Percentiles rank a stretch among this genome's conserved stretches.
Conservation (phyloP, 176 grass and related monocot species). For the Tillandsia leiboldiana region DNA sequence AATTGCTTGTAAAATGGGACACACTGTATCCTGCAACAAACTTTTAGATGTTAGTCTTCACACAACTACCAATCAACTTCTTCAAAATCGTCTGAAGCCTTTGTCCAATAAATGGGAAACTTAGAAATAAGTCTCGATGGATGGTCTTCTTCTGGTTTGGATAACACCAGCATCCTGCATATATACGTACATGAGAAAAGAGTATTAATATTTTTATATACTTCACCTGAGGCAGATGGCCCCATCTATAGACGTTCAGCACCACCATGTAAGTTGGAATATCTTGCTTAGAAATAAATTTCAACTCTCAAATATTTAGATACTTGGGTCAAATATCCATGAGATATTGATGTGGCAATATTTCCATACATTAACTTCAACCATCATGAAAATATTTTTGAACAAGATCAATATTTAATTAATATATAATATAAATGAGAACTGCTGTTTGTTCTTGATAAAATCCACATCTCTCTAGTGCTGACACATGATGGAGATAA, state of each 20-base stretch:
- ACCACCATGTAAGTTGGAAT: conserved; percentile 4
- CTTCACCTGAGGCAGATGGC: conserved; percentile 32
- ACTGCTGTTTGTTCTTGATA: too few species aligned
- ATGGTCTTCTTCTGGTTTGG: conserved; percentile 54
- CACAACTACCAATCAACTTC: conserved; percentile 50
- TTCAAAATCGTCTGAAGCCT: conserved; percentile 58
- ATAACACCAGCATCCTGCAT: conserved; percentile 36
- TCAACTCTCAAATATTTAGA: conserved; percentile 1
- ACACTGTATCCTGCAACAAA: conserved; percentile 93
- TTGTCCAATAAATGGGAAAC: conserved; percentile 44
- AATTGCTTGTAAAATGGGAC: conserved; percentile 70
- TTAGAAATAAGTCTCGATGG: conserved; percentile 46
- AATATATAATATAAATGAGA: too few species aligned
- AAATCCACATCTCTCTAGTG: too few species aligned
- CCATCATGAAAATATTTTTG: too few species aligned
- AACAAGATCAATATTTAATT: too few species aligned
- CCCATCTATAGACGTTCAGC: conserved; percentile 20
- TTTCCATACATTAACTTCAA: not conserved
- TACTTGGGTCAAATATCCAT: not conserved
- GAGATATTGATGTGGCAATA: not conserved
- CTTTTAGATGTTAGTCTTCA: conserved; percentile 54
- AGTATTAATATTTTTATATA: conserved; percentile 55
- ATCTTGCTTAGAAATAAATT: conserved; percentile 16
- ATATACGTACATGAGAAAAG: conserved; percentile 41
- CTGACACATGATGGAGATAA: too few species aligned